Base-by-base conservation (phyloP, 2,329 filamentous ascomycete species). In the Calonectria henricotiae region DNA sequence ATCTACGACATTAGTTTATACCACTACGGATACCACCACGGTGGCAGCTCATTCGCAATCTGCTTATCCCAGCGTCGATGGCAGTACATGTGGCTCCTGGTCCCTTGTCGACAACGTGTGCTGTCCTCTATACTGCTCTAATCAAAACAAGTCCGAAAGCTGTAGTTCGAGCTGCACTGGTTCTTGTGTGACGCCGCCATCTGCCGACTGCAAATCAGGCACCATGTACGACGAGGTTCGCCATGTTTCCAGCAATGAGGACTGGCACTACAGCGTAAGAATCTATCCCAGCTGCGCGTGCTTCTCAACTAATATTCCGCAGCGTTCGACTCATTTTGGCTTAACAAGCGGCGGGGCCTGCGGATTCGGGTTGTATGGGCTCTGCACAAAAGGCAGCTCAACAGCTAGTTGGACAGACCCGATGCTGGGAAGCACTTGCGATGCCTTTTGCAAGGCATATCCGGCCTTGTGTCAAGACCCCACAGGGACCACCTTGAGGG, bases 261-360 rank as follows among this genome's bases (percentile, higher is more conserved):
- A 54, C n/a, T 65, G 62, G 62, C 62, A 65, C 27, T 65, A 58
- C 39, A 65, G 62, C 13, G 62, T 65, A 27, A 65, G 62, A 27
- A 44, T 44, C 17, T 11, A 35, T 20, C 7, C 15, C 30, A 27
- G 39, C 44, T 55, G 25, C 35, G 11, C 17, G 37, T 12, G 23
- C 8, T 30, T 46, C 27, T 58, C n/a, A 27, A 25, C n/a, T 65
- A 13, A 65, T 12, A 15, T 41, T 9, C 4, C 17, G 13, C 30
- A 65, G 62, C 62, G 62, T 54, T 65, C 62, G 3, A 65, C 62
- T 6, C 62, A 65, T 58, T 65, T 65, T n/a, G 62, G 62, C 39
- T 37, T 65, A 11, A 65, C 62, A 11, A 65, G 62, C 47, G 62
- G 62, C 27, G 62, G 62, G n/a, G 62, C 62, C 7, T 65, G 62